These are phyloP conservation scores for Pistacia integerrima DNA, from an alignment of 345 rosid genomes.

Conservation along the genomic window DNA sequence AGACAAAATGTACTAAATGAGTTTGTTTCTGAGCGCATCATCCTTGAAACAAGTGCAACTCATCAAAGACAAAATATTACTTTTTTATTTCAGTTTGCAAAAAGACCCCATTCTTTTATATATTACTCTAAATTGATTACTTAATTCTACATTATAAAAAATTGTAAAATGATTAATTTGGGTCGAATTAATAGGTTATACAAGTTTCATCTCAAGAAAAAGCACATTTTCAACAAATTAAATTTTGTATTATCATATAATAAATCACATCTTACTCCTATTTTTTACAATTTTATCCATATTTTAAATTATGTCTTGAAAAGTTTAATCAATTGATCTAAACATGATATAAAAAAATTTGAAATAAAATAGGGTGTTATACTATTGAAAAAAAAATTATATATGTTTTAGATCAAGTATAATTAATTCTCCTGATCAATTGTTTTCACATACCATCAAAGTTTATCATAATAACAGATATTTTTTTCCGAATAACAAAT, in stretches of 20 bases:
- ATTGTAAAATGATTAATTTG: background rate
- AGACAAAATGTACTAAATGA: slow-evolving; percentile 13
- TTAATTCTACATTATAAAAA: background rate
- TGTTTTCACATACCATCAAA: no score
- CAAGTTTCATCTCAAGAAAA: background rate
- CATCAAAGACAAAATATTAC: background rate
- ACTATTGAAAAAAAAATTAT: no score
- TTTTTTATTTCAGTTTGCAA: background rate
- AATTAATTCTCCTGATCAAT: no score
- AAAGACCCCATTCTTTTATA: background rate
- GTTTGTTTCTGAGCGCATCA: background rate
- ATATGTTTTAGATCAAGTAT: no score
- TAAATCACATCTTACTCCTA: background rate
- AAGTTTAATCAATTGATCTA: no score
- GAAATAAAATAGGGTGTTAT: no score
- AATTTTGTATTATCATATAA: background rate
- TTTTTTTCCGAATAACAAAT: no score
- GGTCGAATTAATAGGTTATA: background rate
- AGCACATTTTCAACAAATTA: background rate
- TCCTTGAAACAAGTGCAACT: background rate
- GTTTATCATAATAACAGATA: no score
- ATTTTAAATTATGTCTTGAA: no score
- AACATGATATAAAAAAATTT: no score
- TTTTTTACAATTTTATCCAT: no score
- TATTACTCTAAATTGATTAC: background rate